Conservation (phyloP, 1,284 basidiomycete genomes). For the Singerocomus rubriflavus region DNA sequence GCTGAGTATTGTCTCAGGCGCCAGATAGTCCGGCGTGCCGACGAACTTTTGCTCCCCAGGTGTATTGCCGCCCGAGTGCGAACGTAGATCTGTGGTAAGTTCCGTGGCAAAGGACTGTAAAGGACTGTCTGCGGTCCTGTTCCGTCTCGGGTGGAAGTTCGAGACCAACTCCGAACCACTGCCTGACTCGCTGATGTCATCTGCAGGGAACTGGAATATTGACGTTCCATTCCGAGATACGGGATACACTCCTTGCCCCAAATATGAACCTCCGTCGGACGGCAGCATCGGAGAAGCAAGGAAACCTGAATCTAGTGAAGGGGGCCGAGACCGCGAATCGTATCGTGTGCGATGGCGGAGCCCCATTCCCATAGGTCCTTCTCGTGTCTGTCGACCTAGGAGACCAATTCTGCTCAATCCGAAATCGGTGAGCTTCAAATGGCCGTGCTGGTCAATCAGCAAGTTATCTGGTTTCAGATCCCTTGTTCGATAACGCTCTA, state of each 20-base stretch:
- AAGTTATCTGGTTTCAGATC: constrained; percentile 98
- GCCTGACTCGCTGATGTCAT: constrained; percentile 76
- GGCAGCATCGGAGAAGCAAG: constrained; percentile 68
- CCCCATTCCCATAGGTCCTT: constrained; percentile 58
- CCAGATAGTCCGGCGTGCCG: constrained; percentile 95
- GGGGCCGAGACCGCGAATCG: constrained; percentile 68
- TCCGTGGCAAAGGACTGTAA: constrained; percentile 79
- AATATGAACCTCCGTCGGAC: constrained; percentile 77
- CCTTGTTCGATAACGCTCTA: constrained; percentile 42
- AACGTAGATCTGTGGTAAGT: constrained; percentile 77
- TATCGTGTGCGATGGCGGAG: constrained; percentile 54
- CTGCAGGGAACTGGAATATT: constrained; percentile 65
- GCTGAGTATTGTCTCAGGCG: constrained; percentile 95
- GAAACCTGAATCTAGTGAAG: constrained; percentile 82
- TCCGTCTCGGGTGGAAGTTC: constrained; percentile 56
- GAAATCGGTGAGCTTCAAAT: constrained; percentile 97
- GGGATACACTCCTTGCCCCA: constrained; percentile 60
- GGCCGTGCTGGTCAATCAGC: constrained; percentile 93
- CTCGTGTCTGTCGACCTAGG: constrained; percentile 92
- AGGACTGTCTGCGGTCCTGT: constrained; percentile 65
- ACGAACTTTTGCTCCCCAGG: constrained; percentile 91
- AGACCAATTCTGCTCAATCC: constrained; percentile 96
- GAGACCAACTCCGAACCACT: constrained; percentile 80
- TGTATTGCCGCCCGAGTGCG: constrained; percentile 57
- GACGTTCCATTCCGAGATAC: constrained; percentile 57